Evolutionary conservation across 345 rosid genomes (phyloP).

Genomic region (Linum usitatissimum): DNA sequence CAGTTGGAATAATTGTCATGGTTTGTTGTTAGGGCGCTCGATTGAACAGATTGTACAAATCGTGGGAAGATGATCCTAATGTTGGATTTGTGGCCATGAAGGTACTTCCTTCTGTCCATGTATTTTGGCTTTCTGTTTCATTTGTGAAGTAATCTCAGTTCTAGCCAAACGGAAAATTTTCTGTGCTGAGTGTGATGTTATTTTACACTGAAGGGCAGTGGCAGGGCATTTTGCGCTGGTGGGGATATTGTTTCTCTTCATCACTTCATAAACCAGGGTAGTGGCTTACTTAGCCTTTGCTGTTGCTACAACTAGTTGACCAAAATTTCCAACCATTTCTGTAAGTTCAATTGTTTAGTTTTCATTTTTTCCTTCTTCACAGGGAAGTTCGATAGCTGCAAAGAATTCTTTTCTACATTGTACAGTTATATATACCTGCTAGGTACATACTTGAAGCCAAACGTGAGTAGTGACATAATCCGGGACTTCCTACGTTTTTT

Average conservation of each 20-base stretch:
- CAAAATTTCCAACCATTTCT: background rate
- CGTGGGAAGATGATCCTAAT: conserved; percentile 81
- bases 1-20: background rate
- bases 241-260: conserved; percentile 70
- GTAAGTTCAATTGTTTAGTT: background rate
- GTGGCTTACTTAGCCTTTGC: background rate
- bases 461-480: conserved; percentile 33
- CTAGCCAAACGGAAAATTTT: background rate
- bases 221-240: conserved; percentile 94
- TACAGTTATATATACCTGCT: conserved; percentile 44
- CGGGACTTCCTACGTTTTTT: conserved; percentile 6
- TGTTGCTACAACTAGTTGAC: background rate
- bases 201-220: conserved; percentile 59
- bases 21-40: conserved; percentile 34
- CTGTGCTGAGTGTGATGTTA: background rate
- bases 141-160: background rate
- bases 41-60: conserved; percentile 52
- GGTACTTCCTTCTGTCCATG: conserved; percentile 28
- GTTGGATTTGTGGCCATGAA: conserved; percentile 69
- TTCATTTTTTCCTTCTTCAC: conserved; percentile 16
- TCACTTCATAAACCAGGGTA: conserved; percentile 56
- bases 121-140: background rate
- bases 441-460: conserved; percentile 67
- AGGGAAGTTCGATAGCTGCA: conserved; percentile 40
- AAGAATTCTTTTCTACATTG: conserved; percentile 38